Percentiles rank a stretch among this genome's conserved stretches.
phyloP scores from a whole-genome alignment of 2,329 filamentous ascomycete genomes.

The Didymella sp. region DNA sequence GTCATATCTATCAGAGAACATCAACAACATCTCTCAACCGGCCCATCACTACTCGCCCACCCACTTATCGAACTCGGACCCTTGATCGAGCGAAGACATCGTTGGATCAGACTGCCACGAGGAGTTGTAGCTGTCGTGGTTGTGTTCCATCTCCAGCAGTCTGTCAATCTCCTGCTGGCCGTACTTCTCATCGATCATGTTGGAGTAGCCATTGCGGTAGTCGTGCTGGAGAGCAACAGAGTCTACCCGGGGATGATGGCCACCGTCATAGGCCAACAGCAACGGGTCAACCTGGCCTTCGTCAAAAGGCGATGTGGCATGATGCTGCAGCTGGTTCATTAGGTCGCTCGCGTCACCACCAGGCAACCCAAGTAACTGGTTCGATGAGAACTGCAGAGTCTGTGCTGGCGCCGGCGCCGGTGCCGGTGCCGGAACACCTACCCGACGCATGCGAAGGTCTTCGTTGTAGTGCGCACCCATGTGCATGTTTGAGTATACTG shows the following conservation, averaged over 20 bases:
- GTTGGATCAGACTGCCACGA: constrained; percentile 50
- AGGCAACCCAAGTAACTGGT: constrained; percentile 48
- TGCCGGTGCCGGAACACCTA: constrained; percentile 29
- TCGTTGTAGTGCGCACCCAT: constrained; percentile 37
- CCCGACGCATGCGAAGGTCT: constrained; percentile 54
- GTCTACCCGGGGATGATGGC: constrained; percentile 31
- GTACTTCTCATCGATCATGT: constrained; percentile 40
- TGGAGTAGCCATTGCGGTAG: constrained; percentile 43
- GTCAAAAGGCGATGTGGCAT: constrained; percentile 40
- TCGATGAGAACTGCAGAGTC: constrained; percentile 42
- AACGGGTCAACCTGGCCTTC: constrained; percentile 52
- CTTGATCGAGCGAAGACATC: constrained; percentile 48
- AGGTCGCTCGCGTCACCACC: constrained; percentile 50
- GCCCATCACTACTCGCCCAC: constrained; percentile 43
- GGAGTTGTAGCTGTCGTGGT: constrained; percentile 36
- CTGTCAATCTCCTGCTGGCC: constrained; percentile 40
- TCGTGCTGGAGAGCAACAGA: constrained; percentile 30
- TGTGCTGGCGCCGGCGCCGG: constrained; percentile 28
- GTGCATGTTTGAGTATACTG: constrained; percentile 52
- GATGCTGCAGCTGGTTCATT: constrained; percentile 43
- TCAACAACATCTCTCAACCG: constrained; percentile 5
- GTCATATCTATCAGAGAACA: constrained; percentile 8
- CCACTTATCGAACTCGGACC: constrained; percentile 58
- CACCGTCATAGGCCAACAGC: constrained; percentile 48
- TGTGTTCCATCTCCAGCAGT: constrained; percentile 30